Conservation (phyloP, 2,329 filamentous ascomycete species). For the Sclerotinia spermophila region DNA sequence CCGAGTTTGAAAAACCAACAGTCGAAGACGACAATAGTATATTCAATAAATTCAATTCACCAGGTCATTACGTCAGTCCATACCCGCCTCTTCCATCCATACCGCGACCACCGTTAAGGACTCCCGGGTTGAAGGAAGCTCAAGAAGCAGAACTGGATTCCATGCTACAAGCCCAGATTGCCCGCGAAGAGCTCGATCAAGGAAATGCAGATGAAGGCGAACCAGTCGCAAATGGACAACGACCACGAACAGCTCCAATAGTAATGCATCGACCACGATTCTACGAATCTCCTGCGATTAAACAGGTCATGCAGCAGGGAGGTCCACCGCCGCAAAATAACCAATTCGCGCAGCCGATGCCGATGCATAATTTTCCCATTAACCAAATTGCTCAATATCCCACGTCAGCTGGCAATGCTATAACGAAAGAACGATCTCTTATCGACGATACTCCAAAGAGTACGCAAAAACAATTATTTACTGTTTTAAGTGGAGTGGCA, state of each 20-base stretch:
- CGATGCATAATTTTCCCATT: not conserved
- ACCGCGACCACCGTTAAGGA: conserved; percentile 12
- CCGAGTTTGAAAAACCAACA: not conserved
- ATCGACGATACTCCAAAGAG: conserved; percentile 27
- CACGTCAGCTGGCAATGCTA: not conserved
- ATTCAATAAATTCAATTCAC: conserved; percentile 11
- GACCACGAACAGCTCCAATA: not conserved
- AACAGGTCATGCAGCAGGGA: not conserved
- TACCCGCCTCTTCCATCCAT: conserved; percentile 18
- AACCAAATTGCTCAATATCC: not conserved
- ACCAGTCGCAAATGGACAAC: not conserved
- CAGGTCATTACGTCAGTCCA: conserved; percentile 20
- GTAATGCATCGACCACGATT: conserved; percentile 11
- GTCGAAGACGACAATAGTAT: not conserved
- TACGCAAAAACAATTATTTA: conserved; percentile 30
- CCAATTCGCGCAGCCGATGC: not conserved
- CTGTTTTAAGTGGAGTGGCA: conserved; percentile 28
- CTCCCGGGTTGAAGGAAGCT: not conserved
- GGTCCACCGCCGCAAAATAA: not conserved
- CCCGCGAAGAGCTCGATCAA: conserved; percentile 21
- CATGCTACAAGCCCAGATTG: conserved; percentile 27
- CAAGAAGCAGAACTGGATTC: conserved; percentile 23
- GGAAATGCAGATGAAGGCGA: conserved; percentile 12
- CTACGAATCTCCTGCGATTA: not conserved
- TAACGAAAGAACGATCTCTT: conserved; percentile 3